Evolutionary conservation across 1,284 basidiomycete genomes (phyloP), one percentile per base, ranked within the genome.

Genomic region (Puccinia hordei): DNA sequence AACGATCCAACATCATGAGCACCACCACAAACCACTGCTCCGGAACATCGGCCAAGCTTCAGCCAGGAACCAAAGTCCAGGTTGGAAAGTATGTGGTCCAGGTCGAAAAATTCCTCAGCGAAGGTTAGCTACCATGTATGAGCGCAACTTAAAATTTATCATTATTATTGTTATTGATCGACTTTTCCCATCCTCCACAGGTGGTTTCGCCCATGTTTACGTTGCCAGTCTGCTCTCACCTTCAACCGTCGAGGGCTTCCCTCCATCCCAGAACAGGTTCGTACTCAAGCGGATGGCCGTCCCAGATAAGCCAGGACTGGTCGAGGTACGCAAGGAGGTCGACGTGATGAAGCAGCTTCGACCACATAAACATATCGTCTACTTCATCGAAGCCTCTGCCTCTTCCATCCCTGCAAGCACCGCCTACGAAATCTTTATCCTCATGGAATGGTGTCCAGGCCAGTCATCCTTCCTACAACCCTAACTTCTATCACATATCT

Each of bases 201-300:
- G 95, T 87, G 97, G 97, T 22, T 99, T 98, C 86, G 96, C 97
- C 0, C 93, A 98, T 87, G 96, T 99, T 71, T 99, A 99, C 87
- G 95, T 97, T 78, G 89, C 90, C 79, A 95, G 95, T 8, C 89
- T 92, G 4, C 83, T 83, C 8, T 81, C 83, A n/a, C 74, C 81
- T 8, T 81, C 83, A 2, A 71, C 65, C 27, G 80, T 76, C 46
- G 75, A 82, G 8, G 78, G 83, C 0, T 82, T 82, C 22, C 83
- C 92, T 92, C 86, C 91, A 91, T 86, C 91, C 92, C 81, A 93
- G 92, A n/a, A 92, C 92, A 83, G 95, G 98, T 89, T 80, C 59
- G 97, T 99, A 82, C 90, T 99, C 83, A 99, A 99, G 86, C 90
- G 96, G 73, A 96, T 99, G 83, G 95, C 94, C 6, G 95, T 98